These are phyloP conservation scores for Umbelopsis vinacea DNA, from an alignment of 192 early-diverging fungal species.

Conservation along the genomic window DNA sequence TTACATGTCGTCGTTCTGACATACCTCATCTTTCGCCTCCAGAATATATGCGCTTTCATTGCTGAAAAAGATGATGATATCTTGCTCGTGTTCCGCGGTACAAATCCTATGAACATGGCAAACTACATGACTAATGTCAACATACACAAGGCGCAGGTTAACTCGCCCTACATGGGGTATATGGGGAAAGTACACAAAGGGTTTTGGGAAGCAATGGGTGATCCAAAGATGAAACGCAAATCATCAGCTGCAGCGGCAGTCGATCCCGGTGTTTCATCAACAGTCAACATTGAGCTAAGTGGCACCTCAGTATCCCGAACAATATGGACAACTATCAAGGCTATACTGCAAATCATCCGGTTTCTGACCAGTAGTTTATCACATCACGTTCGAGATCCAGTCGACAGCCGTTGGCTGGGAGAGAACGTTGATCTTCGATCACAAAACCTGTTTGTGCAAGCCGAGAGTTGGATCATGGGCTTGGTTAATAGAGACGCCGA, in stretches of 20 bases:
- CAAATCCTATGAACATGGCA: constrained; percentile 61
- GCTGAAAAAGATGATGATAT: constrained; percentile 59
- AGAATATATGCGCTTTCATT: constrained; percentile 58
- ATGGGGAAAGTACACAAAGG: constrained; percentile 59
- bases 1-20: too few relatives aligned
- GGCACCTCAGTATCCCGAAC: constrained; percentile 52
- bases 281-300: constrained; percentile 48
- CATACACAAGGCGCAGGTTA: constrained; percentile 23
- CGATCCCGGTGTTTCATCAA: background rate
- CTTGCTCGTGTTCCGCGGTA: constrained; percentile 57
- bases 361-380: constrained; percentile 48
- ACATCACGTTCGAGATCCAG: constrained; percentile 52
- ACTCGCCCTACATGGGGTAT: constrained; percentile 24
- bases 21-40: background rate
- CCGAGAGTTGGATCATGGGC: constrained; percentile 38
- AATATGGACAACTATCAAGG: constrained; percentile 45
- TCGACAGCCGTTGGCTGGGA: constrained; percentile 54
- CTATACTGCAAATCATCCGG: constrained; percentile 38
- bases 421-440: constrained; percentile 38
- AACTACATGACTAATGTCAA: constrained; percentile 59
- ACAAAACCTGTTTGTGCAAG: constrained; percentile 49
- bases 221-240: constrained; percentile 30
- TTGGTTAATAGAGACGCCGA: constrained; percentile 26
- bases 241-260: constrained; percentile 1
- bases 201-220: constrained; percentile 56